Evolutionary conservation across 2,329 filamentous ascomycete species (phyloP), one percentile per base, ranked within the genome.

Genomic region (Trichophyton simii): DNA sequence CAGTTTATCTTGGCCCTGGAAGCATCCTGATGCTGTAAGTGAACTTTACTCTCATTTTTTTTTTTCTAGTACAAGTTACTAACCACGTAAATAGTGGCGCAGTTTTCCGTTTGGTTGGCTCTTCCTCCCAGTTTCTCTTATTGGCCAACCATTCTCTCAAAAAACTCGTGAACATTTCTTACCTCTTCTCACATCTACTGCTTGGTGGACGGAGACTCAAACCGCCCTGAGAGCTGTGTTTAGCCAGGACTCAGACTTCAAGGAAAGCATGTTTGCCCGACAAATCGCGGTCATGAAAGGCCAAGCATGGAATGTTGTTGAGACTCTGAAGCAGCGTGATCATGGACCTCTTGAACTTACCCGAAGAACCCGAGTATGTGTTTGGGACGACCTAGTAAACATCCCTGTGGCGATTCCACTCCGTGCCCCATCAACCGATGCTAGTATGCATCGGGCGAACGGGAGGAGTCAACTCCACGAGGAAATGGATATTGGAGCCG

Each of bases 271-370:
- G 94, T 99, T 96, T 76, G 90, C 90, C n/a, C 86, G 89, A 66
- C 94, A 99, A 71, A 95, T 99, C 64, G 92, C 94, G 0, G 94
- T 99, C 63, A 96, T 99, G 90, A 99, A 99, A 75, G 94, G 94
- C 9, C 94, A 99, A 72, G 94, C 94, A 0, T 99, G 94, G 91
- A 99, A 99, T 71, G 94, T 99, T 0, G 94, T 99, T 3, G 94
- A 99, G 77, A 96, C 94, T 0, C 81, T 99, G 64, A 99, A 99
- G 73, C 88, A 88, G 18, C 80, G 84, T 0, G 94, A 97, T 70
- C 92, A 97, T 70, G 94, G 94, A 0, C 94, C 94, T 0, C 79
- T 99, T 18, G 94, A 97, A 75, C 82, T 99, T 60, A 97, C 94
- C 3, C 83, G 94, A 65, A 83, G 94, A 66, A 87, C 90, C 57